Conservation (phyloP, 2,329 filamentous ascomycete genomes). For the Hawksworthiomyces lignivorus region DNA sequence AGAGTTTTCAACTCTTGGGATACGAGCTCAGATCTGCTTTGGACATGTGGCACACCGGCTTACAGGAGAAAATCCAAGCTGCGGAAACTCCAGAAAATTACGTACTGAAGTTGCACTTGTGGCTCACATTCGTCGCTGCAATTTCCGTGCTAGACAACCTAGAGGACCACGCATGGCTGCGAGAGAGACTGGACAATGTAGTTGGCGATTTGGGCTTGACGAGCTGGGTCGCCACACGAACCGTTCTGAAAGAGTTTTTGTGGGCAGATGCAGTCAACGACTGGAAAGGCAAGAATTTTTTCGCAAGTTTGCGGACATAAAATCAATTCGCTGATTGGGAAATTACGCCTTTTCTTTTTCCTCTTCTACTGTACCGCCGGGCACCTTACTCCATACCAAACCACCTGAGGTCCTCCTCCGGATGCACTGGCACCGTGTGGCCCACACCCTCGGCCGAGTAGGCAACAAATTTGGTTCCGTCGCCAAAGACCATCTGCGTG, state of each 20-base stretch:
- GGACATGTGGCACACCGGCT: not conserved
- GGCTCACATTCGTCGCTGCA: not conserved
- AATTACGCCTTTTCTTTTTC: no score
- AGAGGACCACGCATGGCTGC: not conserved
- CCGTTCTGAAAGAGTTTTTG: not conserved
- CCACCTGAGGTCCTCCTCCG: conserved; percentile 18
- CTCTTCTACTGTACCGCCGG: no score
- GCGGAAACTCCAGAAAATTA: not conserved
- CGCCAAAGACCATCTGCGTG: conserved; percentile 23
- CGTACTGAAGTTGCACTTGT: not conserved
- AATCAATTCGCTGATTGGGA: no score
- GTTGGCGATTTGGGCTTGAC: not conserved
- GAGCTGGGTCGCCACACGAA: not conserved
- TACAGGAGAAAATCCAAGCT: not conserved
- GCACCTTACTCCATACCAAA: conserved; percentile 14
- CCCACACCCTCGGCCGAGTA: conserved; percentile 22
- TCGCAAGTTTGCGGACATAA: not conserved
- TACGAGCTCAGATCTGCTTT: not conserved
- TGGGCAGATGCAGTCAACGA: not conserved
- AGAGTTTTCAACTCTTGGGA: not conserved
- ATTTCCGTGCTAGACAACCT: not conserved
- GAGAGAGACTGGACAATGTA: not conserved
- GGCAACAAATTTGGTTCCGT: conserved; percentile 24
- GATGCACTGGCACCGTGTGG: conserved; percentile 22
- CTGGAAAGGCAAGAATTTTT: not conserved